phyloP scores from a whole-genome alignment of 2,329 filamentous ascomycete species.

The Calycina herbarum region DNA sequence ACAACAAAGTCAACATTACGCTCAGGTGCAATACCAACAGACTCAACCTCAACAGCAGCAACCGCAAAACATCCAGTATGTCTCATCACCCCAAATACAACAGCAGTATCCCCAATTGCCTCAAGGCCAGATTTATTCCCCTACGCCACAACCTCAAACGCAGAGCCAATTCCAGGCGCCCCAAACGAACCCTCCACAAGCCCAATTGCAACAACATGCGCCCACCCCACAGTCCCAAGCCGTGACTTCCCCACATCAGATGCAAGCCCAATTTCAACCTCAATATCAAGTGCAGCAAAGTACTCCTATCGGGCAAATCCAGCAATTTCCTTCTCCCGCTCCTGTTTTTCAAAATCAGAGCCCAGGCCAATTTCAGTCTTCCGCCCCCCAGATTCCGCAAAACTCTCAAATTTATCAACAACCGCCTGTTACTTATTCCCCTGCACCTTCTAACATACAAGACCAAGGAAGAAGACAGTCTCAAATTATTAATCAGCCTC shows the following conservation, averaged over 20 bases:
- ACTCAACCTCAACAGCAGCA: not conserved
- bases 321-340: constrained; percentile 1
- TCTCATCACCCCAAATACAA: not conserved
- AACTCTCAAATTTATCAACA: not conserved
- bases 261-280: constrained; percentile 9
- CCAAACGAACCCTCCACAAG: not conserved
- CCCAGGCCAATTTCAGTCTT: not conserved
- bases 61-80: not conserved
- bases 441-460: not conserved
- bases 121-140: not conserved
- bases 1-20: constrained; percentile 2
- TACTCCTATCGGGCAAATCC: not conserved
- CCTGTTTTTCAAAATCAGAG: not conserved
- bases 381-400: not conserved
- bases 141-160: not conserved
- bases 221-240: constrained; percentile 5
- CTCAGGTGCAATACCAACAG: constrained; percentile 4
- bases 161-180: constrained; percentile 4
- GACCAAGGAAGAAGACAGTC: constrained; percentile 4
- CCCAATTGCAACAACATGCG: constrained; percentile 8
- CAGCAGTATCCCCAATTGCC: not conserved
- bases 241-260: constrained; percentile 3
- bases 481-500: not conserved
- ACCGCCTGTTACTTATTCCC: not conserved
- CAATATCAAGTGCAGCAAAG: constrained; percentile 10